Evolutionary conservation across 306 rosid species (phyloP).

Genomic region (Urtica urens): DNA sequence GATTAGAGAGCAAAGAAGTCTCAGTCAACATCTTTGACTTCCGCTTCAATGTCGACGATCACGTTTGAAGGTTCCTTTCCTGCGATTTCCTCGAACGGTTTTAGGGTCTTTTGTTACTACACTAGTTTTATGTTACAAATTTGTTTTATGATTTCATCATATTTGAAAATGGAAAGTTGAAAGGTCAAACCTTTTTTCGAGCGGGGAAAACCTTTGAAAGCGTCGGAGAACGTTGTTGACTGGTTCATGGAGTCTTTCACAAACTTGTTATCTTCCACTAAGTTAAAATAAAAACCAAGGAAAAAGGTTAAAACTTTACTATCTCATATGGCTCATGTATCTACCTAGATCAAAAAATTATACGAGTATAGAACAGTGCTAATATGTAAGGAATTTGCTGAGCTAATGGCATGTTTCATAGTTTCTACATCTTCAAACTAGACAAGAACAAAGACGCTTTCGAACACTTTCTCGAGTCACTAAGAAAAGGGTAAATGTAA

Average conservation of each 20-base stretch:
- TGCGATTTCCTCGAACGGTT: slow-evolving; percentile 18
- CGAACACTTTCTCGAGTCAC: no score
- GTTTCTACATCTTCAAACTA: no score
- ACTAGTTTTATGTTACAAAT: no score
- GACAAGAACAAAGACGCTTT: no score
- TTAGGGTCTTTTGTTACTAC: no score
- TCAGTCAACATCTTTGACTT: slow-evolving; percentile 81
- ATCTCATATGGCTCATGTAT: no score
- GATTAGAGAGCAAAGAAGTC: slow-evolving; percentile 12
- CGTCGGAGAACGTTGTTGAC: slow-evolving; percentile 75
- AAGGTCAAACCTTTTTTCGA: slow-evolving; percentile 46
- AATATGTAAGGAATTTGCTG: no score
- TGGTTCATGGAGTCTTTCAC: slow-evolving; percentile 70
- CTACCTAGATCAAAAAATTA: no score
- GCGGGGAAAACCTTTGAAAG: slow-evolving; percentile 50
- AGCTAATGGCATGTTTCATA: no score
- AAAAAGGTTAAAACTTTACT: slow-evolving; percentile 16
- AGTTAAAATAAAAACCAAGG: slow-evolving; percentile 11
- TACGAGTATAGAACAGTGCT: no score
- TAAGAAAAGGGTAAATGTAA: no score
- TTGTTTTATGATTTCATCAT: no score
- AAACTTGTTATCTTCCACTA: slow-evolving; percentile 78
- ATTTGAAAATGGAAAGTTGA: neutral
- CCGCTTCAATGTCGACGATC: slow-evolving; percentile 87
- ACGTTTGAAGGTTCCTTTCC: slow-evolving; percentile 51